Conservation (phyloP, 2,329 filamentous ascomycete genomes). For the Graphilbum fragrans region DNA sequence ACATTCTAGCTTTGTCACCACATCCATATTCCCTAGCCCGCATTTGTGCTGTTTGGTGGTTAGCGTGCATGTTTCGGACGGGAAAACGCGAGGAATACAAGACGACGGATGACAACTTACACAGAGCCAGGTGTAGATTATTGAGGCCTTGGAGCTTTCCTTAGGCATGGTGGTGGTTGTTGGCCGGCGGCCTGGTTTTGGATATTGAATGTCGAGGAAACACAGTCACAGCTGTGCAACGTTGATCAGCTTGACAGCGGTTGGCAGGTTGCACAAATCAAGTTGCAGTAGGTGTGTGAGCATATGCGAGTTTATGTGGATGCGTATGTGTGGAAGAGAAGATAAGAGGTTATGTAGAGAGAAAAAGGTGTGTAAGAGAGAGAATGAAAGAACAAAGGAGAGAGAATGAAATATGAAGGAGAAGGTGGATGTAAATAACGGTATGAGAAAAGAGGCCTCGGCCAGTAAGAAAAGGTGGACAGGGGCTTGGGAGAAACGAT, state of each 20-base stretch:
- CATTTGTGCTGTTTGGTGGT: conserved; percentile 8
- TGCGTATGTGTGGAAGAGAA: neutral
- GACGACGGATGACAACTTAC: conserved; percentile 1
- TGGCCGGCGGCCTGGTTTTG: too few species aligned
- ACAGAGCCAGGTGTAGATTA: conserved; percentile 7
- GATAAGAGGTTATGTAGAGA: neutral
- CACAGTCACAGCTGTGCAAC: too few species aligned
- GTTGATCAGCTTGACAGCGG: too few species aligned
- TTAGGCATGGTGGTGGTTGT: too few species aligned
- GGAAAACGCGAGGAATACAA: neutral
- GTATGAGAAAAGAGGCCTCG: neutral
- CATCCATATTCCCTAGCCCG: conserved; percentile 7
- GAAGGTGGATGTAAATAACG: neutral
- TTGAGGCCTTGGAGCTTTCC: neutral
- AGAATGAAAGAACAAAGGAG: neutral
- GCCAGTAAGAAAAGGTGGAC: neutral
- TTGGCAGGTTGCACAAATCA: too few species aligned
- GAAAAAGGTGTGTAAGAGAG: neutral
- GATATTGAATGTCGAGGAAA: too few species aligned
- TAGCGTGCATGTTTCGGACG: neutral
- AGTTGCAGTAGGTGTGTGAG: too few species aligned
- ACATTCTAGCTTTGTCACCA: conserved; percentile 7
- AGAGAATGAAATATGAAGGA: neutral
- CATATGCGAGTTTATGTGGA: too few species aligned
- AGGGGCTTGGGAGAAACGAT: too few species aligned